Percentiles rank a stretch among this genome's conserved stretches.
These are phyloP conservation scores for Dipteronia dyeriana DNA, from an alignment of 345 rosid genomes.

Conservation along the genomic window DNA sequence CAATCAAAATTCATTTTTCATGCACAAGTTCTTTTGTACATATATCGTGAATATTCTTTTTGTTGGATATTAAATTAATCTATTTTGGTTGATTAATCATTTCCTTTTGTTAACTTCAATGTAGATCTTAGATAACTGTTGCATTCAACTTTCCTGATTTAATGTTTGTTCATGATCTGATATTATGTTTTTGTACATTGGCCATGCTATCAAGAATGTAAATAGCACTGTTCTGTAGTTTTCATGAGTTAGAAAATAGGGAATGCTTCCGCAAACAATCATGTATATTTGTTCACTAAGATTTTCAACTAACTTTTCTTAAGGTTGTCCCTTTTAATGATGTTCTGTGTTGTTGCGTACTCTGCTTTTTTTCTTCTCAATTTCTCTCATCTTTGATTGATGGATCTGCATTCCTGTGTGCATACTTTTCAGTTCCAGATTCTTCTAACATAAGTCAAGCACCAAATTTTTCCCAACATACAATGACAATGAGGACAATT, in stretches of 20 bases:
- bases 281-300: background rate
- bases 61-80: background rate
- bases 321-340: background rate
- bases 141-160: background rate
- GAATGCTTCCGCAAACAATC: background rate
- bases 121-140: constrained; percentile 7
- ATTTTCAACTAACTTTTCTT: background rate
- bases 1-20: background rate
- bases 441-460: constrained; percentile 28
- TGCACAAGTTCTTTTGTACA: background rate
- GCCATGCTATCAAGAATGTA: background rate
- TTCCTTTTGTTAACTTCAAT: background rate
- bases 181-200: background rate
- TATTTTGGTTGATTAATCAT: background rate
- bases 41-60: background rate
- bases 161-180: background rate
- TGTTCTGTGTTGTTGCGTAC: constrained; percentile 2
- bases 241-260: constrained; percentile 4
- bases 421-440: constrained; percentile 40
- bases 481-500: constrained; percentile 25
- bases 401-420: constrained; percentile 10
- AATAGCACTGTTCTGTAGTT: background rate
- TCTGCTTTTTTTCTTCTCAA: background rate
- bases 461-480: constrained; percentile 38
- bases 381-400: background rate